Conservation (phyloP, 176 grass and related monocot species). For the Otatea glauca region DNA sequence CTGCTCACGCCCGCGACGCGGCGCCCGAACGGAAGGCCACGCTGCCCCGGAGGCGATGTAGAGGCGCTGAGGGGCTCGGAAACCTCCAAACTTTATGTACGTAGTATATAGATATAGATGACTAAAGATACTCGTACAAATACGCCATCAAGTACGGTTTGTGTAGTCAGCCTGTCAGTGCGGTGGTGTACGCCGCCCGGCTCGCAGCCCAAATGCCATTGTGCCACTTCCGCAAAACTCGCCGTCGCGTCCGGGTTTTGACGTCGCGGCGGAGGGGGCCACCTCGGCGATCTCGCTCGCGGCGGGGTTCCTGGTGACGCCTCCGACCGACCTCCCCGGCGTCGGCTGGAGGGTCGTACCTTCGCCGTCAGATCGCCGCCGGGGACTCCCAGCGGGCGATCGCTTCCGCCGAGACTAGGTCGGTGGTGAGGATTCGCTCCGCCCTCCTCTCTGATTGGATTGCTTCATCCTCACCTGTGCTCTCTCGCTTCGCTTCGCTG, state of each 20-base stretch:
- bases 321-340: background rate
- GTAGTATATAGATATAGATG: too few relatives aligned
- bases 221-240: too few relatives aligned
- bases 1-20: too few relatives aligned
- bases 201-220: background rate
- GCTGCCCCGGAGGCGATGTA: too few relatives aligned
- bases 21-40: too few relatives aligned
- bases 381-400: background rate
- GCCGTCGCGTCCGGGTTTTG: background rate
- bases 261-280: background rate
- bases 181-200: too few relatives aligned
- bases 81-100: too few relatives aligned
- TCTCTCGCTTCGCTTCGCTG: background rate
- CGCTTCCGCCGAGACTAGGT: background rate
- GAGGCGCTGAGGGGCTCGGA: too few relatives aligned
- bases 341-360: background rate
- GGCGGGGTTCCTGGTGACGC: background rate
- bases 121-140: background rate
- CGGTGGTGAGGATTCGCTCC: constrained; percentile 1
- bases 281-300: background rate
- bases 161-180: too few relatives aligned
- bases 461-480: background rate
- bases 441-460: background rate
- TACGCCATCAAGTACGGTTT: background rate
- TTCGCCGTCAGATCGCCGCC: background rate